A percentile compares a stretch with the other conserved stretches of the same genome.
phyloP scores from a whole-genome alignment of 2,329 filamentous ascomycete species.

The Xylaria sp. region DNA sequence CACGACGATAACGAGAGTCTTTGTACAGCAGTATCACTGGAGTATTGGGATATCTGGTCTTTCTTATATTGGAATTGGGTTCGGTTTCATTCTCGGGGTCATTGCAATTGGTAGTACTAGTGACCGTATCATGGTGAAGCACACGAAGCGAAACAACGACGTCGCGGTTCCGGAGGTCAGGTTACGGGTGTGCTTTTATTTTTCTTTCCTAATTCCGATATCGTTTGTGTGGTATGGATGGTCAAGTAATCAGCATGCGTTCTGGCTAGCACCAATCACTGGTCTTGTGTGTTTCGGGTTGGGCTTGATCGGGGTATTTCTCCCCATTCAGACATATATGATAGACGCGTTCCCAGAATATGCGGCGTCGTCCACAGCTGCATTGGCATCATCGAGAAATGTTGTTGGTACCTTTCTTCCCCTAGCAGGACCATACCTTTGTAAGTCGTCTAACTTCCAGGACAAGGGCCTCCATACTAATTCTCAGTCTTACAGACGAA shows the following conservation, averaged over 20 bases:
- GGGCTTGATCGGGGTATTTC: slow-evolving; percentile 33
- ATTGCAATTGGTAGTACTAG: slow-evolving; percentile 21
- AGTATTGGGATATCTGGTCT: slow-evolving; percentile 31
- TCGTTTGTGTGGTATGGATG: slow-evolving; percentile 35
- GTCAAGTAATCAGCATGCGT: slow-evolving; percentile 27
- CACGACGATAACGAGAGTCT: slow-evolving; percentile 34
- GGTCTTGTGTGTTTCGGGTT: slow-evolving; percentile 32
- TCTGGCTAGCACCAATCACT: slow-evolving; percentile 34
- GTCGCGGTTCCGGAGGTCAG: slow-evolving; percentile 29
- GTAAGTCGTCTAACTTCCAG: slow-evolving; percentile 18
- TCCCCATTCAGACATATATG: slow-evolving; percentile 35
- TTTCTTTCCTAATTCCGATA: slow-evolving; percentile 34
- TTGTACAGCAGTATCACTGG: slow-evolving; percentile 30
- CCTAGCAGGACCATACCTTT: slow-evolving; percentile 32
- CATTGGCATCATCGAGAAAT: slow-evolving; percentile 32
- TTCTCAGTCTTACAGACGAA: slow-evolving; percentile 18
- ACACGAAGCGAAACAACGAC: slow-evolving; percentile 21
- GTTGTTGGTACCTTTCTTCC: slow-evolving; percentile 34
- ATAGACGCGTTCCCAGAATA: slow-evolving; percentile 36
- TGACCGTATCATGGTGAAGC: slow-evolving; percentile 31
- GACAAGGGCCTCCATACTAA: slow-evolving; percentile 2
- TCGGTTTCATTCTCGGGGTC: slow-evolving; percentile 33
- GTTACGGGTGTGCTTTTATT: slow-evolving; percentile 30
- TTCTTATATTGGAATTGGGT: slow-evolving; percentile 32
- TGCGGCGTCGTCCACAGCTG: slow-evolving; percentile 34